Percentiles rank a stretch among this genome's conserved stretches.
These are phyloP conservation scores for Ophiocordyceps unilateralis DNA, from an alignment of 2,329 filamentous ascomycete species.

Conservation along the genomic window DNA sequence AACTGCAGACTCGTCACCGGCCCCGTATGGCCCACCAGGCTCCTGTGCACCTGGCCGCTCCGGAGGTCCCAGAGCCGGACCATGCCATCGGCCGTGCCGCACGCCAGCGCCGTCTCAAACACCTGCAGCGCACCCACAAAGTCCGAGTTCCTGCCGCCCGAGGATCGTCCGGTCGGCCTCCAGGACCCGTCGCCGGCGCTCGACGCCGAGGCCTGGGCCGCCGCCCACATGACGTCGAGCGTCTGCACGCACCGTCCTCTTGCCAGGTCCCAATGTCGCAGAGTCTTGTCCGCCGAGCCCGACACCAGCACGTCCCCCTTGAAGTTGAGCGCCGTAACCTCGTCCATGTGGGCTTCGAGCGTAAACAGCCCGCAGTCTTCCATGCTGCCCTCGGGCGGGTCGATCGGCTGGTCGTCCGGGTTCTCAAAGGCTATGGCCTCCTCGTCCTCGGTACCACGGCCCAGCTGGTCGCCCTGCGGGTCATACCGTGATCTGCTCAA, in stretches of 20 bases:
- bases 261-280: conserved; percentile 93
- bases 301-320: conserved; percentile 79
- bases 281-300: conserved; percentile 89
- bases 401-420: conserved; percentile 47
- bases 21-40: conserved; percentile 86
- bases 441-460: conserved; percentile 42
- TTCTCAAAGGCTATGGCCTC: conserved; percentile 59
- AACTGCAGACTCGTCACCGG: conserved; percentile 91
- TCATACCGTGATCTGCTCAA: conserved; percentile 75
- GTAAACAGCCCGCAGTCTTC: conserved; percentile 79
- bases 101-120: conserved; percentile 88
- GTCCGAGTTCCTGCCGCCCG: conserved; percentile 42
- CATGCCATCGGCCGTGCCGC: conserved; percentile 94
- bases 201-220: conserved; percentile 67
- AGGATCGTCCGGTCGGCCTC: conserved; percentile 51
- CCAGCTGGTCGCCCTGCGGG: conserved; percentile 44
- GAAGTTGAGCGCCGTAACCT: conserved; percentile 89
- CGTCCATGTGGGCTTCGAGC: conserved; percentile 77
- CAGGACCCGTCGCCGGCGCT: conserved; percentile 46
- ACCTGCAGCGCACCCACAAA: conserved; percentile 92
- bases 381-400: conserved; percentile 64
- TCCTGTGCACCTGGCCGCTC: conserved; percentile 92
- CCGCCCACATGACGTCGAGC: conserved; percentile 93
- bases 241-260: conserved; percentile 97
- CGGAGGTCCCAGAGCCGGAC: conserved; percentile 91